Percentiles rank a stretch among this genome's conserved stretches.
phyloP scores from a whole-genome alignment of 2,329 filamentous ascomycete species.

The Epichloe baconii region DNA sequence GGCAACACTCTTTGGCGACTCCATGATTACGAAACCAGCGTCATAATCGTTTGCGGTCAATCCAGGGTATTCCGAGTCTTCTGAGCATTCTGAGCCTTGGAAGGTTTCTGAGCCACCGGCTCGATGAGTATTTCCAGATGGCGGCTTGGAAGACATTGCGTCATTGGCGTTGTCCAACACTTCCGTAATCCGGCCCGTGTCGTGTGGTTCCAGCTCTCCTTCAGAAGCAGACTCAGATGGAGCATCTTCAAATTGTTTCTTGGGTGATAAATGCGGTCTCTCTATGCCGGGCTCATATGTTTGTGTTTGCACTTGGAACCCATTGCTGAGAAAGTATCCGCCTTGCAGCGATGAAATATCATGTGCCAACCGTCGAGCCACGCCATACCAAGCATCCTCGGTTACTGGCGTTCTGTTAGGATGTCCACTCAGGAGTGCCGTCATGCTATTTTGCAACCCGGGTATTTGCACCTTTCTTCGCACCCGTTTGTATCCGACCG shows the following conservation, averaged over 20 bases:
- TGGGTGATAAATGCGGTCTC: not conserved
- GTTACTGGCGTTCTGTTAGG: slow-evolving; percentile 7
- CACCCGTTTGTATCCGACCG: slow-evolving; percentile 4
- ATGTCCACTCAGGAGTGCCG: slow-evolving; percentile 2
- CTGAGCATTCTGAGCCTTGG: not conserved
- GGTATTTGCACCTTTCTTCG: slow-evolving; percentile 1
- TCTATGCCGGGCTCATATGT: not conserved
- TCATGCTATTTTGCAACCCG: slow-evolving; percentile 5
- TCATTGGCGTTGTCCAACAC: not conserved
- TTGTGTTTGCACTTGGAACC: slow-evolving; percentile 3
- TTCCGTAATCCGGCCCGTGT: slow-evolving; percentile 2
- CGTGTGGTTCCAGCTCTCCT: not conserved
- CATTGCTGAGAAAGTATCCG: slow-evolving; percentile 3
- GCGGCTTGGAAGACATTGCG: not conserved
- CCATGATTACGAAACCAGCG: slow-evolving; percentile 1
- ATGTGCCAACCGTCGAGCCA: slow-evolving; percentile 5
- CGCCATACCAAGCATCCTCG: slow-evolving; percentile 8
- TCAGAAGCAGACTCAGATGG: not conserved
- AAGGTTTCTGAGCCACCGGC: not conserved
- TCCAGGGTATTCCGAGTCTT: not conserved
- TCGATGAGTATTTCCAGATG: not conserved
- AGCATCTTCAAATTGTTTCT: not conserved
- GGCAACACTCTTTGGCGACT: not conserved
- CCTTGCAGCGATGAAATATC: slow-evolving; percentile 6
- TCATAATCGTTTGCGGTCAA: not conserved